These are phyloP conservation scores for Macroventuria anomochaeta DNA, from an alignment of 2,329 filamentous ascomycete genomes.

Conservation along the genomic window DNA sequence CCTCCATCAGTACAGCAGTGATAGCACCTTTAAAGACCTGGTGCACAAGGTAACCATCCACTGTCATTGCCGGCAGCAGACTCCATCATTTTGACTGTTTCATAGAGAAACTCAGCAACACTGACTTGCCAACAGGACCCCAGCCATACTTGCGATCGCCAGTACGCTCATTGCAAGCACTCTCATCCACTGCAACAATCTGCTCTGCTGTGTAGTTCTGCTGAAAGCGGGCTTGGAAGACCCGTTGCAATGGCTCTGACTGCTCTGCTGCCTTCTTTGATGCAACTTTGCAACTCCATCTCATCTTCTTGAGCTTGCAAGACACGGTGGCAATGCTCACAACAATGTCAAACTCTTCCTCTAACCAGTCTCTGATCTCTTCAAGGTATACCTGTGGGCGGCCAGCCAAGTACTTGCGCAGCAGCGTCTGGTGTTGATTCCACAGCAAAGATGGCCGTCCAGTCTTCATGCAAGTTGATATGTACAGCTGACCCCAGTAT, in stretches of 20 bases:
- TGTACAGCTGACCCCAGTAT: background rate
- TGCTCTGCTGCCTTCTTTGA: constrained; percentile 12
- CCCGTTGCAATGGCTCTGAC: background rate
- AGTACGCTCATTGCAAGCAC: constrained; percentile 19
- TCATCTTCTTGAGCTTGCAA: background rate
- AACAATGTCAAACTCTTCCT: constrained; percentile 2
- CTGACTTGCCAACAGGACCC: background rate
- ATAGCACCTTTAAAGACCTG: too few relatives aligned
- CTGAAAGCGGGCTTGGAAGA: constrained; percentile 2
- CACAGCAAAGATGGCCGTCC: background rate
- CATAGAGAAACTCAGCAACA: background rate
- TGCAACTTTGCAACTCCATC: constrained; percentile 8
- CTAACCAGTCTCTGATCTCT: constrained; percentile 12
- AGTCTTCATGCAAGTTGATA: background rate
- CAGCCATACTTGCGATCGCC: too few relatives aligned
- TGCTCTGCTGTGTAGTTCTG: constrained; percentile 17
- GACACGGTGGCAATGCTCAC: background rate
- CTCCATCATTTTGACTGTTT: background rate
- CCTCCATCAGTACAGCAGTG: too few relatives aligned
- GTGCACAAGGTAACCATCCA: too few relatives aligned
- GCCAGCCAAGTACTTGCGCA: background rate
- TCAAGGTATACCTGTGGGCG: constrained; percentile 13
- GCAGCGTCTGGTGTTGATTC: background rate
- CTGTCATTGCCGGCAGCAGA: too few relatives aligned
- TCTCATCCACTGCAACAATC: constrained; percentile 18